Evolutionary conservation across 306 rosid genomes (phyloP), one percentile per base, ranked within the genome.

Genomic region (Benincasa hispida): DNA sequence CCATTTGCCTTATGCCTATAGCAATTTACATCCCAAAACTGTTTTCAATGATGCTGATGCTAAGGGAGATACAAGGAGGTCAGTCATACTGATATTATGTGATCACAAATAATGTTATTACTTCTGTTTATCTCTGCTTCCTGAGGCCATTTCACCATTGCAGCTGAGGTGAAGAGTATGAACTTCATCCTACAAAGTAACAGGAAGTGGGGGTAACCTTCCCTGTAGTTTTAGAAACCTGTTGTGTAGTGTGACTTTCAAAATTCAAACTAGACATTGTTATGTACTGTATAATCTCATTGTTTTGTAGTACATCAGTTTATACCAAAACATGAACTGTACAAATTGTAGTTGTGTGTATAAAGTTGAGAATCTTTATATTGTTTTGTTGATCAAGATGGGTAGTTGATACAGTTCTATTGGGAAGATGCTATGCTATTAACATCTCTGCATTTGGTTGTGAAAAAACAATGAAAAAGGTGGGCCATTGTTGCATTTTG

Each of bases 1-100:
- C 34, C 83, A 68, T 84, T 87, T 81, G 77, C 37, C 37, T 30
- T 6, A 32, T 77, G 50, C 74, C 80, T 22, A 62, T 25, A 63
- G 22, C 72, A 41, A 37, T 58, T 57, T 45, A 59, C 15, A 39
- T 76, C 70, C 70, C 41, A 42, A 45, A 74, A 76, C 67, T 42
- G 15, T 59, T 76, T 24, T 17, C 59, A 2, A 37, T 11, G 18
- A 39, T 11, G 47, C 27, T 32, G 59, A 28, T 32, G 47, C 73
- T 17, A n/a, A 42, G 25, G 57, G 56, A 41, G 54, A 68, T 42
- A 14, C 55, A 68, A 41, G 55, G 55, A 50, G 76, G 76, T 50
- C 42, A 47, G 76, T 50, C 76, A 10, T 17, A 48, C 59, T 48
- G 76, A 69, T 69, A 69, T 24, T 69, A 42, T 42, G 21, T 67